phyloP scores from a whole-genome alignment of 148 eudicot genomes.

The Cornus controversa region DNA sequence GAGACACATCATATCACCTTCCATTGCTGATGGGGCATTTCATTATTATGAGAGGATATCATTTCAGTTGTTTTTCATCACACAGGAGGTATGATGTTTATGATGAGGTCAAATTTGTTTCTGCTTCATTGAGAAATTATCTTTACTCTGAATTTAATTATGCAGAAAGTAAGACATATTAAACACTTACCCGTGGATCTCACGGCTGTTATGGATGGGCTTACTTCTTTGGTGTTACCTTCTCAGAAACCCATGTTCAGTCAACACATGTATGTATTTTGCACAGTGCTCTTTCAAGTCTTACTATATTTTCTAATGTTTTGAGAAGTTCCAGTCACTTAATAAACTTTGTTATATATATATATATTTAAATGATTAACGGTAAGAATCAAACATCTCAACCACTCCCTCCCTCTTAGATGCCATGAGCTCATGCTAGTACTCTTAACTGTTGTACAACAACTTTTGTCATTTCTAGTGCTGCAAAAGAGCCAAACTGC shows the following conservation, averaged over 20 bases:
- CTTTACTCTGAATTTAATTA: conserved; percentile 15
- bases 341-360: too few relatives aligned
- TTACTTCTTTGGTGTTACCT: conserved; percentile 79
- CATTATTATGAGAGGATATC: conserved; percentile 93
- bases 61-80: conserved; percentile 82
- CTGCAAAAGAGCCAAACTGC: too few relatives aligned
- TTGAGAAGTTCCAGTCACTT: too few relatives aligned
- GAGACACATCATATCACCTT: conserved; percentile 91
- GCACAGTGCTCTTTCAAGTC: neutral
- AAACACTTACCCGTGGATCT: conserved; percentile 83
- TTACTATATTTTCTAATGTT: neutral
- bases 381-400: neutral
- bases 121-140: conserved; percentile 3
- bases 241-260: conserved; percentile 81
- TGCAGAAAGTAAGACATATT: conserved; percentile 60
- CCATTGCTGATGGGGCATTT: conserved; percentile 86
- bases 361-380: too few relatives aligned
- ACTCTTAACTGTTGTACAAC: too few relatives aligned
- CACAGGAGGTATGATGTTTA: conserved; percentile 65
- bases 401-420: neutral
- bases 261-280: conserved; percentile 62
- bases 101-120: conserved; percentile 10
- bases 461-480: too few relatives aligned
- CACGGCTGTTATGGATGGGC: conserved; percentile 70
- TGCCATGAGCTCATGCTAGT: neutral